Percentiles rank a stretch among this genome's conserved stretches.
These are phyloP conservation scores for Athelia sp. DNA, from an alignment of 1,284 basidiomycete genomes.

Conservation along the genomic window DNA sequence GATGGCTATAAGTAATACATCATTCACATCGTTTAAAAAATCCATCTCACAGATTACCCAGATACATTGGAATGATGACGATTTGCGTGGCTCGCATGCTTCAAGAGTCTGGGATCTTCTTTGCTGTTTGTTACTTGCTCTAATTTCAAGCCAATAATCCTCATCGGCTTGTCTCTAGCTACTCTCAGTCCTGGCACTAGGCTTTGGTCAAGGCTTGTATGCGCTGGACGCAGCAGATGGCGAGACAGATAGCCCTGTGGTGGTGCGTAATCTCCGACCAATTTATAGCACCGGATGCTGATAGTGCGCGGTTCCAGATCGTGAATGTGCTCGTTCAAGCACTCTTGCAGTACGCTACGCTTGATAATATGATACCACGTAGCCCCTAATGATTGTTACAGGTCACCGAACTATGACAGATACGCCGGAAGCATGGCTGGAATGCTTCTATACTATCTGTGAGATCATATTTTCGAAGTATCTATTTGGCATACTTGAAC, in stretches of 20 bases:
- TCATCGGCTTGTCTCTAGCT: conserved; percentile 38
- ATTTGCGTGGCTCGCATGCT: conserved; percentile 88
- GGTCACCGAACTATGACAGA: conserved; percentile 77
- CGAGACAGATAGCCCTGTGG: conserved; percentile 41
- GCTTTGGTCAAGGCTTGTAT: conserved; percentile 84
- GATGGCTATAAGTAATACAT: conserved; percentile 68
- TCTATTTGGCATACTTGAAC: not conserved
- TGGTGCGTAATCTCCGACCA: conserved; percentile 1
- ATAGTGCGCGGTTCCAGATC: conserved; percentile 37
- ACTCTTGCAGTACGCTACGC: conserved; percentile 73
- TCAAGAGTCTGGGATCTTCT: conserved; percentile 91
- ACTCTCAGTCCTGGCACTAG: conserved; percentile 75
- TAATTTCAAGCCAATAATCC: conserved; percentile 8
- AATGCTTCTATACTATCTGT: conserved; percentile 80
- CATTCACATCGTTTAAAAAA: not conserved
- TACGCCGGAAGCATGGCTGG: conserved; percentile 63
- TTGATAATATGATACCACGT: conserved; percentile 7
- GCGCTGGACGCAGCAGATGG: conserved; percentile 92
- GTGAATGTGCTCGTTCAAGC: conserved; percentile 78
- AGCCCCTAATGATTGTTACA: conserved; percentile 21
- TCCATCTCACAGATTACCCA: conserved; percentile 17
- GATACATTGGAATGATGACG: conserved; percentile 81
- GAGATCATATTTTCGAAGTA: conserved; percentile 47
- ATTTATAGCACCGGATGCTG: no score
- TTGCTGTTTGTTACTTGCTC: conserved; percentile 51